Conservation (phyloP, 2,329 filamentous ascomycete genomes). For the Aureobasidium lini region DNA sequence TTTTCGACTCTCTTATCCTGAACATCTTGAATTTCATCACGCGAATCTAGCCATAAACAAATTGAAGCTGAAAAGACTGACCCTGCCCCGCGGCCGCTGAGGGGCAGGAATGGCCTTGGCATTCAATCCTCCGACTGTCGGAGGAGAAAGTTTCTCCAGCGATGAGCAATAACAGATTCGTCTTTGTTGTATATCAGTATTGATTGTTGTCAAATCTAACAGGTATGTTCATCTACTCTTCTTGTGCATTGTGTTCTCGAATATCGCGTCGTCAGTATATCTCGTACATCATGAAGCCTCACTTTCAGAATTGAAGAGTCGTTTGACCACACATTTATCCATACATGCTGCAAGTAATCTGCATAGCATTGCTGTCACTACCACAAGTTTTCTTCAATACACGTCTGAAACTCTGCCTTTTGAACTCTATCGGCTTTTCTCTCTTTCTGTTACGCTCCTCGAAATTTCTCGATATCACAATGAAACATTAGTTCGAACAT, state of each 20-base stretch:
- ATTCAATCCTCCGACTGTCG: not conserved
- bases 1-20: not conserved
- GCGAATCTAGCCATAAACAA: too few relatives aligned
- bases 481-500: too few relatives aligned
- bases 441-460: too few relatives aligned
- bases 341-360: not conserved
- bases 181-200: not conserved
- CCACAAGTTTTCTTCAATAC: not conserved
- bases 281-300: not conserved
- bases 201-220: not conserved
- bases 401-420: too few relatives aligned
- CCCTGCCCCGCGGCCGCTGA: not conserved
- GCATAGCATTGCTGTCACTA: not conserved
- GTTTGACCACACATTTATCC: not conserved
- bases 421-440: too few relatives aligned
- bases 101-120: not conserved
- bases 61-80: not conserved
- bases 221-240: not conserved
- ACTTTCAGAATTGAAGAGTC: not conserved
- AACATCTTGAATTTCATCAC: too few relatives aligned
- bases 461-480: too few relatives aligned
- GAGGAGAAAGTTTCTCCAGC: constrained; percentile 9
- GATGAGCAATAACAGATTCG: constrained; percentile 1
- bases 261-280: not conserved
- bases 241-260: not conserved